Evolutionary conservation across 2,329 filamentous ascomycete species (phyloP), one percentile per base, ranked within the genome.

Genomic region (Grosmannia huntii): DNA sequence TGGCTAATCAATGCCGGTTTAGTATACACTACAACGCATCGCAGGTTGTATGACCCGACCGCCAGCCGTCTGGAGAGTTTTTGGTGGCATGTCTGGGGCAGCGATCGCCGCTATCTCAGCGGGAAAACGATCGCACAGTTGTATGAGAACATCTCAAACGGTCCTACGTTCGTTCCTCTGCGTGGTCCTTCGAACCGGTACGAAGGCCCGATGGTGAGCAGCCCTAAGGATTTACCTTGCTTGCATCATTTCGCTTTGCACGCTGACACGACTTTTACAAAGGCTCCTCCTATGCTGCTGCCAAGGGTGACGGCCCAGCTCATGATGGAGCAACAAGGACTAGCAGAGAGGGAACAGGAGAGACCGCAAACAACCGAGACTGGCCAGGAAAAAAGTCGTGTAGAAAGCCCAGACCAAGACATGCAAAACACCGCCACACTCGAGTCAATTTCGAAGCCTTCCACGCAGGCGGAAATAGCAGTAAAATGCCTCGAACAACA

Each of bases 11-110:
- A 2, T 36, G 1, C 10, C 36, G 41, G 6, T 27, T 23, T 62
- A 84, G 82, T 82, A 5, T 85, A 84, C 64, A 82, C 81, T 12
- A 81, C 76, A 33, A 84, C 80, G 19, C 78, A 79, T 61, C 78
- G 79, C 64, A 76, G 76, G 63, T 73, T 84, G 36, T 73, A 76
- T 60, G 81, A 85, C 63, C 82, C 82, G n/a, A 84, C 80, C 3
- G 80, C 81, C 31, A 78, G 77, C 60, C 79, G 82, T 21, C 70
- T 84, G 23, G 82, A 85, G 65, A 81, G 84, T 64, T 83, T 84
- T 63, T 85, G 82, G 82, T 84, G 81, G 77, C 81, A 84, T 65
- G 79, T 85, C 57, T 81, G 80, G 75, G 81, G 81, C 38, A 84
- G 82, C 63, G 72, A 82, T 62, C 72, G 77, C 31, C 74, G 77